phyloP scores from a whole-genome alignment of 2,329 filamentous ascomycete species.

The Claviceps sp. region DNA sequence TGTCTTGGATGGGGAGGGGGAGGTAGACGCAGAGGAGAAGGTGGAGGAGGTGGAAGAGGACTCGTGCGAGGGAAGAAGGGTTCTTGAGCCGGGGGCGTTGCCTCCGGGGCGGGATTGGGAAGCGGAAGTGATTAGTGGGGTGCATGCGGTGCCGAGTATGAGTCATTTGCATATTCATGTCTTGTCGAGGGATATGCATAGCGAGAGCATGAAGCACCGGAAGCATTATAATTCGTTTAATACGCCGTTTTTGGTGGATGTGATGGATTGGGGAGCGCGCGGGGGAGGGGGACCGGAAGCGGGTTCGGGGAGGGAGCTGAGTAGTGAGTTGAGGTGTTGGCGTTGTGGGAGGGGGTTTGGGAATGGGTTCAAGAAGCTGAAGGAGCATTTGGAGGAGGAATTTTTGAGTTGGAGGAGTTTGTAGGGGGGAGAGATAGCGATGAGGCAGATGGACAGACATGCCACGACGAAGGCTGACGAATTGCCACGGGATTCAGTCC shows the following conservation, averaged over 20 bases:
- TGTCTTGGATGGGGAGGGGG: slow-evolving; percentile 49
- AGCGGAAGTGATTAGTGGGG: slow-evolving; percentile 58
- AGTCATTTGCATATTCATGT: slow-evolving; percentile 84
- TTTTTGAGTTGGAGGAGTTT: slow-evolving; percentile 61
- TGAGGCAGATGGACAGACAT: not conserved
- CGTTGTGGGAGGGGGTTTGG: slow-evolving; percentile 63
- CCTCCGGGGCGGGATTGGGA: slow-evolving; percentile 50
- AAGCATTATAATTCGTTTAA: slow-evolving; percentile 92
- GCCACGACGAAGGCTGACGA: not conserved
- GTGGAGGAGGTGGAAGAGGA: not conserved
- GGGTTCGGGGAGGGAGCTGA: slow-evolving; percentile 38
- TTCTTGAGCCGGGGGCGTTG: slow-evolving; percentile 8
- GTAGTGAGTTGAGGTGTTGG: slow-evolving; percentile 65
- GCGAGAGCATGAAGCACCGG: slow-evolving; percentile 56
- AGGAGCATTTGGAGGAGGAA: slow-evolving; percentile 62
- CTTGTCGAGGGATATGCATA: slow-evolving; percentile 66
- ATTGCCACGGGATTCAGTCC: not conserved
- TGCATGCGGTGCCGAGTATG: slow-evolving; percentile 87
- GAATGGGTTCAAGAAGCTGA: slow-evolving; percentile 60
- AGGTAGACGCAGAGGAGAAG: slow-evolving; percentile 17
- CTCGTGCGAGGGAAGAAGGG: not conserved
- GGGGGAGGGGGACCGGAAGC: slow-evolving; percentile 46
- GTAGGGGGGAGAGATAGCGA: slow-evolving; percentile 18
- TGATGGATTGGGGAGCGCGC: slow-evolving; percentile 62
- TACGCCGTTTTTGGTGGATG: slow-evolving; percentile 66